Percentiles rank a stretch among this genome's conserved stretches.
These are phyloP conservation scores for Cercophora sp. DNA, from an alignment of 495 filamentous ascomycete species.

Conservation along the genomic window DNA sequence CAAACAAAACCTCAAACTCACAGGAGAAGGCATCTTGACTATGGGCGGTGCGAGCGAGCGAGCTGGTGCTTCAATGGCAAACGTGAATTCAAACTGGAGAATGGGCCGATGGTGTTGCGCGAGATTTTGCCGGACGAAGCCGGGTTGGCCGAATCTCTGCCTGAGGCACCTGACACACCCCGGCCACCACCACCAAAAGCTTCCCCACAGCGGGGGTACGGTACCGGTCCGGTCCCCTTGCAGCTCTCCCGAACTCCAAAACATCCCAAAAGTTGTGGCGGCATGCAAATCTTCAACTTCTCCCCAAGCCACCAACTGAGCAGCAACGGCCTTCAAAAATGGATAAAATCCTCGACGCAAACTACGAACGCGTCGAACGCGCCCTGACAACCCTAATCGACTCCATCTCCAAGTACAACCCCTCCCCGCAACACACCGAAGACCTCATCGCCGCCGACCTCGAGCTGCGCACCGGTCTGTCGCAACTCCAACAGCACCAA, in stretches of 20 bases:
- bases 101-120: slow-evolving; percentile 24
- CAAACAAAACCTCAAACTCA: slow-evolving; percentile 19
- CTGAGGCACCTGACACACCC: slow-evolving; percentile 18
- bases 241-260: no score
- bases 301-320: no score
- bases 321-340: slow-evolving; percentile 45
- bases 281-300: no score
- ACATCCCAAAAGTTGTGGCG: no score
- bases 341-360: slow-evolving; percentile 55
- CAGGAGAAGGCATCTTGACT: slow-evolving; percentile 41
- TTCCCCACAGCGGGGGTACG: no score
- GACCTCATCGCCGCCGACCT: slow-evolving; percentile 66
- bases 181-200: background rate
- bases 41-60: slow-evolving; percentile 16
- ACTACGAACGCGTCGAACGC: slow-evolving; percentile 65
- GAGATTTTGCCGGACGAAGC: slow-evolving; percentile 36
- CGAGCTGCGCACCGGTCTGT: slow-evolving; percentile 55
- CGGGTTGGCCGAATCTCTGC: slow-evolving; percentile 19
- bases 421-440: slow-evolving; percentile 56
- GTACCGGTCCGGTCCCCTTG: no score
- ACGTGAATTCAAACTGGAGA: slow-evolving; percentile 15
- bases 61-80: slow-evolving; percentile 34
- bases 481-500: slow-evolving; percentile 65
- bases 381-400: slow-evolving; percentile 64
- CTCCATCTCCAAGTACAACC: slow-evolving; percentile 75